phyloP scores from a whole-genome alignment of 352 stramenopile species.

The Phytophthora hybrid region DNA sequence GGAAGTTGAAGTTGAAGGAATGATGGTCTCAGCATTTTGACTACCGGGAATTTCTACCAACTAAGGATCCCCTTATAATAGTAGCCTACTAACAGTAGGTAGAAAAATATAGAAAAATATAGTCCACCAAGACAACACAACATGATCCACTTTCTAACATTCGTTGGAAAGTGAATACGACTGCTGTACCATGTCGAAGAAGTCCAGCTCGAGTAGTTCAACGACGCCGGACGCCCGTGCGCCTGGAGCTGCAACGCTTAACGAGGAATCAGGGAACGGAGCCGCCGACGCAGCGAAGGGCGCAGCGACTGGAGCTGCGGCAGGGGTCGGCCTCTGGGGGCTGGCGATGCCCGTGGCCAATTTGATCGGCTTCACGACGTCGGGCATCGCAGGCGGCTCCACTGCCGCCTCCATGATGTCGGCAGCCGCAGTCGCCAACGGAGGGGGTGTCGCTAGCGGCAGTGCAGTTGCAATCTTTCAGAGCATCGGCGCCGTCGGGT shows the following conservation, averaged over 20 bases:
- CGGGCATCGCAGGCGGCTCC: conserved; percentile 52
- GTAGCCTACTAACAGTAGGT: no score
- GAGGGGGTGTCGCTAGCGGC: conserved; percentile 53
- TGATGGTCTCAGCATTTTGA: no score
- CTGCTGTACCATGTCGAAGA: conserved; percentile 6
- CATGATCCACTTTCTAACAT: not conserved
- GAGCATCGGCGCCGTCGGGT: conserved; percentile 53
- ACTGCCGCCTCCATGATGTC: conserved; percentile 68
- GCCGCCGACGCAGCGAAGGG: conserved; percentile 17
- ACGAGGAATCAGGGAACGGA: not conserved
- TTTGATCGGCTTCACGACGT: conserved; percentile 48
- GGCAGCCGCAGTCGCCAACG: conserved; percentile 51
- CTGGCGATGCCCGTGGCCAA: conserved; percentile 37
- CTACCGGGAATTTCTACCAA: no score
- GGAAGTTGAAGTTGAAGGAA: no score
- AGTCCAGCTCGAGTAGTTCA: not conserved
- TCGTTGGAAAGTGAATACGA: not conserved
- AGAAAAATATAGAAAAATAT: no score
- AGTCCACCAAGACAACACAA: not conserved
- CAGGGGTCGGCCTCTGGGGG: conserved; percentile 36
- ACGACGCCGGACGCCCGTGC: no score
- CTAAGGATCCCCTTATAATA: no score
- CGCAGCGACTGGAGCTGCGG: conserved; percentile 29
- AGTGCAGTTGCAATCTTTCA: conserved; percentile 56
- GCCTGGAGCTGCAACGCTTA: not conserved